Conservation (phyloP, 257 asterid species). For the Capsicum rhomboideum region DNA sequence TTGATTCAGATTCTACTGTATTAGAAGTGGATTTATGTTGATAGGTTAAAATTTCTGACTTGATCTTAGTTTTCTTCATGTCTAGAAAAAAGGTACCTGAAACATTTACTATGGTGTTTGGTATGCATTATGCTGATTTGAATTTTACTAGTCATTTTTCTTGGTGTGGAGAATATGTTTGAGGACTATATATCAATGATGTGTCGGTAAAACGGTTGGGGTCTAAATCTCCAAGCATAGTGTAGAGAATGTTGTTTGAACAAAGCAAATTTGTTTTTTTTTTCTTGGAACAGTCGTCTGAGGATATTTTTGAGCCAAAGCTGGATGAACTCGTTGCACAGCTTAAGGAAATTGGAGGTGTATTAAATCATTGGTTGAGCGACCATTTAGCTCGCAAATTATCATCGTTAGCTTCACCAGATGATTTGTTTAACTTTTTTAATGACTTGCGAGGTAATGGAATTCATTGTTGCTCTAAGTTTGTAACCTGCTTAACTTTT, state of each 20-base stretch:
- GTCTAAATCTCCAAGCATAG: not conserved
- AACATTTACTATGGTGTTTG: not conserved
- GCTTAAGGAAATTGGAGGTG: slow-evolving; percentile 54
- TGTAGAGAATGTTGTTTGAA: not conserved
- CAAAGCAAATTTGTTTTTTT: not conserved
- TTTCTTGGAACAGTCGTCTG: slow-evolving; percentile 43
- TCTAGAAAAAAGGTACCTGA: not conserved
- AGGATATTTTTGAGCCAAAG: slow-evolving; percentile 71
- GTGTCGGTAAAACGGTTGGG: not conserved
- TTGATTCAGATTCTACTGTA: no score
- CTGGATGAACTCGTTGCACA: slow-evolving; percentile 54
- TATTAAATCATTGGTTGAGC: slow-evolving; percentile 61
- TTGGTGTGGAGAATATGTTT: not conserved
- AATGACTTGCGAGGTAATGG: slow-evolving; percentile 63
- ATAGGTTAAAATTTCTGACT: not conserved
- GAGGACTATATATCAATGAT: not conserved
- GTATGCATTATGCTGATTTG: slow-evolving; percentile 2
- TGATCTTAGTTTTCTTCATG: not conserved
- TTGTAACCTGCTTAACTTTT: not conserved
- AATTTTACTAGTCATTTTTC: not conserved
- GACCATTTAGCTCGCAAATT: slow-evolving; percentile 55
- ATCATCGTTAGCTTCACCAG: slow-evolving; percentile 60
- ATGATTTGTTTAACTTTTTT: slow-evolving; percentile 82
- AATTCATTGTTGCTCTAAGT: not conserved
- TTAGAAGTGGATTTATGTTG: not conserved